These are phyloP conservation scores for Alternaria sp. DNA, from an alignment of 2,329 filamentous ascomycete genomes.

Conservation along the genomic window DNA sequence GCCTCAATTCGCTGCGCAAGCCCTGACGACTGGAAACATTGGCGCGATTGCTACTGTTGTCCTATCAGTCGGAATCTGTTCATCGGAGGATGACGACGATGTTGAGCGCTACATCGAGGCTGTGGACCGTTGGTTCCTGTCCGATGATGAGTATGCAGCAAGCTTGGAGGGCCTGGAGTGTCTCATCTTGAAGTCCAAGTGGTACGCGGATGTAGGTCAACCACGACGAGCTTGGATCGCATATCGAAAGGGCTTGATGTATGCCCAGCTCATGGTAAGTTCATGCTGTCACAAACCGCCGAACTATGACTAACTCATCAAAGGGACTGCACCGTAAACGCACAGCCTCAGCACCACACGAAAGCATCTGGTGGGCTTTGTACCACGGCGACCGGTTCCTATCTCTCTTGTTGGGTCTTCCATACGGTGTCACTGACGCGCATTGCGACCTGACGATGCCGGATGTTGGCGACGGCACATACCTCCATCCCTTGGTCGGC, in stretches of 20 bases:
- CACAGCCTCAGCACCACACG: constrained; percentile 38
- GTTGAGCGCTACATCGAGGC: constrained; percentile 55
- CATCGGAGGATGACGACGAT: constrained; percentile 52
- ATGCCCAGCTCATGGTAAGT: constrained; percentile 60
- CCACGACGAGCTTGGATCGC: constrained; percentile 62
- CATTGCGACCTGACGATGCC: constrained; percentile 47
- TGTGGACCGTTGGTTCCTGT: constrained; percentile 56
- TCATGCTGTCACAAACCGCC: neutral
- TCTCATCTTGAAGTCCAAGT: constrained; percentile 58
- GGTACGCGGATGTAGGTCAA: constrained; percentile 62
- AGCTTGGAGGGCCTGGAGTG: constrained; percentile 62
- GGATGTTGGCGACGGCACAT: constrained; percentile 30
- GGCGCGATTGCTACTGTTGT: constrained; percentile 48
- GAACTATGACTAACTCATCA: constrained; percentile 15
- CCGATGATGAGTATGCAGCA: constrained; percentile 58
- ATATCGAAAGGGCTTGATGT: constrained; percentile 58
- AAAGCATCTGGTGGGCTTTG: constrained; percentile 50
- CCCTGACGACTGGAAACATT: constrained; percentile 51
- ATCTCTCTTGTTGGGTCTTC: constrained; percentile 61
- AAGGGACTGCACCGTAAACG: constrained; percentile 50
- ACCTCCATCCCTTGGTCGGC: constrained; percentile 39
- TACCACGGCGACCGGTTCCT: constrained; percentile 58
- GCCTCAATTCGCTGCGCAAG: constrained; percentile 53
- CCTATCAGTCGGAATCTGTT: constrained; percentile 47
- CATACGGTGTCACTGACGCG: constrained; percentile 51